Base-by-base conservation (phyloP, 768 basidiomycete genomes). In the Collybiopsis luxurians region DNA sequence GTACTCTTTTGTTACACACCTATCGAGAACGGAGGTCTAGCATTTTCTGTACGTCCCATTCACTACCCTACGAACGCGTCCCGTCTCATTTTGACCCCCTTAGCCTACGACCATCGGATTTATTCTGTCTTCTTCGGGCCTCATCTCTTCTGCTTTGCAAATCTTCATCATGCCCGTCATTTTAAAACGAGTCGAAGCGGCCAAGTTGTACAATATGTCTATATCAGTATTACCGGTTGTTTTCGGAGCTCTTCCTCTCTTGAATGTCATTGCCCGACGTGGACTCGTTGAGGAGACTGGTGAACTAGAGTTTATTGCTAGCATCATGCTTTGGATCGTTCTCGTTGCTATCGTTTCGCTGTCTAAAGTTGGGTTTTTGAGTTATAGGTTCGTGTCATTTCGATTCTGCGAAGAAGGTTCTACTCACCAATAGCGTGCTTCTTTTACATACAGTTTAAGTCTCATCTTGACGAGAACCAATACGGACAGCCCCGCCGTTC, bases 1-100 rank as follows among this genome's bases (percentile, higher is more conserved):
- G 84, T 86, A 9, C 73, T 89, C 24, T 86, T 84, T 62, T 85
- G 83, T 58, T 89, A 85, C 65, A 84, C 87, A 12, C 75, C 83
- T 15, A 67, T 88, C 39, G 59, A 72, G 38, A 64, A 72, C 2
- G 87, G 87, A 27, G 86, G 87, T 0, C 71, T 89, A 0, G 73
- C 75, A 12, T 83, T 86, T 62, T 77, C 80, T 24, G 86, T 86
- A 62, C 65, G 84, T 24, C 13, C 9, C 28, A 19, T 51, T 15
- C 3, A 21, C 12, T 12, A 7, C 12, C 31, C 30, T 30, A 7
- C 11, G 21, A 23, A 45, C n/a, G 31, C 21, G 6, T 17, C 19
- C 31, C n/a, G 15, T 6, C 7, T 19, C 12, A 27, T 30, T 15
- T 9, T 31, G 12, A 31, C 28, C 12, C 47, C n/a, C 44, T 48